Evolutionary conservation across 495 filamentous ascomycete genomes (phyloP).

Genomic region (Tuber umbilicatum): DNA sequence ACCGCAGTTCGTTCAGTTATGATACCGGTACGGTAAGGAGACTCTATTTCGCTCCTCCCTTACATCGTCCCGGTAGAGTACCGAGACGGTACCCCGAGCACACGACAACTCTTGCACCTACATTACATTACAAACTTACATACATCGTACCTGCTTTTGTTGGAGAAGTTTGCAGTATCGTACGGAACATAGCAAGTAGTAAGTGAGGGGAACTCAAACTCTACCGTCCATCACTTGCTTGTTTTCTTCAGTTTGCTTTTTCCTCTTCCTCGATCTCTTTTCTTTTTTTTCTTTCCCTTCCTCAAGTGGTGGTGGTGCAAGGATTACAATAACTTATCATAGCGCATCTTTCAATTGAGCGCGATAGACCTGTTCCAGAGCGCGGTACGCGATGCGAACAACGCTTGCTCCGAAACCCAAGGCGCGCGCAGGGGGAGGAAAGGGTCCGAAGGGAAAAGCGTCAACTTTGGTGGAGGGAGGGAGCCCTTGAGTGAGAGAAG

Average conservation of each 20-base stretch:
- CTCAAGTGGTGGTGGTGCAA: neutral
- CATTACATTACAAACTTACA: neutral
- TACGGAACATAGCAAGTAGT: neutral
- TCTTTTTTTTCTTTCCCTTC: neutral
- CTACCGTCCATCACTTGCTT: neutral
- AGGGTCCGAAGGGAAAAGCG: neutral
- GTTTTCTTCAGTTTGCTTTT: neutral
- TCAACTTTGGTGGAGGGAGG: neutral
- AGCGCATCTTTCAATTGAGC: neutral
- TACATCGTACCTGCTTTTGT: neutral
- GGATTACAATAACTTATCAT: neutral
- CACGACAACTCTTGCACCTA: neutral
- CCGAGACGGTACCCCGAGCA: neutral
- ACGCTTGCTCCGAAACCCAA: neutral
- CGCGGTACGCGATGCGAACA: neutral
- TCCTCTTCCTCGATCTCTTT: neutral
- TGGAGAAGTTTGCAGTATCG: neutral
- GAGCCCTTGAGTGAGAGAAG: neutral
- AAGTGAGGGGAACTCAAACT: conserved; percentile 2
- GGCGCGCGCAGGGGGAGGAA: neutral
- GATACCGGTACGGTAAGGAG: neutral
- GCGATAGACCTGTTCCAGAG: neutral
- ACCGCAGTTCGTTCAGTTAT: neutral
- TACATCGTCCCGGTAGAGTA: neutral
- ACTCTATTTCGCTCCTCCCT: neutral